phyloP scores from a whole-genome alignment of 495 filamentous ascomycete genomes.

The Paragyromitra xinjiangensis region DNA sequence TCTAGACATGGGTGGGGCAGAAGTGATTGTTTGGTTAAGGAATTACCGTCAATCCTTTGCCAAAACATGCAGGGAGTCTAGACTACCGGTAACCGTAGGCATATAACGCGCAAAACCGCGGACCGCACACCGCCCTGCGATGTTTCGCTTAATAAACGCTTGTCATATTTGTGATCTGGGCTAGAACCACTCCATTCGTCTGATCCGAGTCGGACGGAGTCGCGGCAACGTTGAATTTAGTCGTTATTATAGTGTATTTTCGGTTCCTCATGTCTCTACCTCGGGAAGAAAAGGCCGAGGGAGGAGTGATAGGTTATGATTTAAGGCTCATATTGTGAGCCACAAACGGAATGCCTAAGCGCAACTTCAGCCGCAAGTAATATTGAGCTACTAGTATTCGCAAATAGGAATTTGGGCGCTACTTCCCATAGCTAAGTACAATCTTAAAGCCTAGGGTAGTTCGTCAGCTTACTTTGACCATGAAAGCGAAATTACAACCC shows the following conservation, averaged over 20 bases:
- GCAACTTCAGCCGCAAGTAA: background rate
- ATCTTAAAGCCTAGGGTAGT: background rate
- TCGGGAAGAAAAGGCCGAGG: background rate
- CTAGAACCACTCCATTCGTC: background rate
- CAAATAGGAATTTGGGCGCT: background rate
- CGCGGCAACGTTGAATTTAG: conserved; percentile 12
- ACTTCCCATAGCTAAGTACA: background rate
- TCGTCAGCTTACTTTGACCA: no score
- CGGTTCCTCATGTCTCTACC: background rate
- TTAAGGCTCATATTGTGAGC: background rate
- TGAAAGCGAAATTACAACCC: no score
- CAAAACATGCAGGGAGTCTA: conserved; percentile 3
- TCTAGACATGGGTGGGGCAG: conserved; percentile 9
- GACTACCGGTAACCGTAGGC: conserved; percentile 10
- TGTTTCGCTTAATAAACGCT: conserved; percentile 20
- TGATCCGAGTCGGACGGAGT: conserved; percentile 18
- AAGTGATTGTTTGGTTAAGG: conserved; percentile 25
- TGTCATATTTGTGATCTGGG: background rate
- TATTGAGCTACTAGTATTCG: background rate
- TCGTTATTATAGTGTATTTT: background rate
- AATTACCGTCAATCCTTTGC: background rate
- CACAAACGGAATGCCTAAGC: background rate
- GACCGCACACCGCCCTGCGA: conserved; percentile 40
- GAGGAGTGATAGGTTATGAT: conserved; percentile 12
- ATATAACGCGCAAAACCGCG: conserved; percentile 24